Evolutionary conservation across 139 green algal genomes (phyloP).

Genomic region (Eudorina sp.): DNA sequence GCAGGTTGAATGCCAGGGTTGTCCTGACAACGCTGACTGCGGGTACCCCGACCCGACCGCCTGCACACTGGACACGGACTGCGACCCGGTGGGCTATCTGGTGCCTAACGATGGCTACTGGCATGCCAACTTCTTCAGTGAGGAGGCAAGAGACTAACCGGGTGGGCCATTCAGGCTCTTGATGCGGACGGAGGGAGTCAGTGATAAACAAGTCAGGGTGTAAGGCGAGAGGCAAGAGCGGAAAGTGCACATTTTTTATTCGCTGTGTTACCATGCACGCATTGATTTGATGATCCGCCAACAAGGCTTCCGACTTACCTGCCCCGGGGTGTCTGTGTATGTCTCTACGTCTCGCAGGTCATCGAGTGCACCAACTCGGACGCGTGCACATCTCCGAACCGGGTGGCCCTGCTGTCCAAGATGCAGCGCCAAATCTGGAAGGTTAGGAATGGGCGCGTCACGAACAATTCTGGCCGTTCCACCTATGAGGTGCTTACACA

Average conservation of each 20-base stretch:
- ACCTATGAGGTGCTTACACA: not conserved
- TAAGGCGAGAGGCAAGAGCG: not conserved
- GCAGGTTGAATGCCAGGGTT: not conserved
- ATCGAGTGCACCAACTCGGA: constrained; percentile 12
- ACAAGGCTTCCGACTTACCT: not conserved
- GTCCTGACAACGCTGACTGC: constrained; percentile 25
- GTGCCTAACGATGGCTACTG: constrained; percentile 36
- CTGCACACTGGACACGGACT: not conserved
- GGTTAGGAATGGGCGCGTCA: not conserved
- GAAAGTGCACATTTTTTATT: not conserved
- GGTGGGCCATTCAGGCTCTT: too few relatives aligned
- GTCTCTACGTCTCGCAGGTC: not conserved
- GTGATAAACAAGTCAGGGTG: too few relatives aligned
- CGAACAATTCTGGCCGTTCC: not conserved
- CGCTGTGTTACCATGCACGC: not conserved
- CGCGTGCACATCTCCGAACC: constrained; percentile 6
- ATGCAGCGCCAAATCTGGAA: constrained; percentile 2
- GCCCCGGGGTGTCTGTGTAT: not conserved
- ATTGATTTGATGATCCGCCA: not conserved
- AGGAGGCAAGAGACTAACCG: constrained; percentile 21
- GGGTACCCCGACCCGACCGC: not conserved
- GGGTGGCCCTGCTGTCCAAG: not conserved
- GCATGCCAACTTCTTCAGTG: constrained; percentile 44
- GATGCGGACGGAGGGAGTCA: not conserved
- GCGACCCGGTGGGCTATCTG: constrained; percentile 2